Evolutionary conservation across 2,329 filamentous ascomycete species (phyloP), one percentile per base, ranked within the genome.

Genomic region (Volutella citrinella): DNA sequence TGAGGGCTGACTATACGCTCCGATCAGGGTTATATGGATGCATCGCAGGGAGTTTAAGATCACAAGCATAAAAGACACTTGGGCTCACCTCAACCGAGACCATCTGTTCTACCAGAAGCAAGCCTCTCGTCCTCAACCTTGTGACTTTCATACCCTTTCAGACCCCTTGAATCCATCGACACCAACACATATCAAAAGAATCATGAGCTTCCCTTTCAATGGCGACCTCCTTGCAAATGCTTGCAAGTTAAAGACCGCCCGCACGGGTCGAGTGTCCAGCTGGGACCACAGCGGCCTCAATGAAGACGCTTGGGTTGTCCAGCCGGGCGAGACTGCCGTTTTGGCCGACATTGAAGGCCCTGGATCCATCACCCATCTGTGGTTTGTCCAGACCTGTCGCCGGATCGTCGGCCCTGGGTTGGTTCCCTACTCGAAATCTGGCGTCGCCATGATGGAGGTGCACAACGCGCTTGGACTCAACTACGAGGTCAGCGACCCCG

Each of bases 381-480:
- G 53, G 53, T 56, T 56, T 30, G 57, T 59, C 15, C 57, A 59
- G 36, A 57, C 57, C 16, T 60, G 57, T 36, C 55, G 57, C 27
- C 50, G 50, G 19, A 57, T 60, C 25, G 34, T 60, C 7, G 57
- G 57, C 12, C 57, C 56, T 3, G 55, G 56, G 3, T 42, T 59
- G 20, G 56, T 58, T 17, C 55, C 55, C 3, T 60, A 60, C 43
- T 49, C 52, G 27, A 58, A 59, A 35, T 57, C 55, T 9, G 57
- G 57, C 2, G 55, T 58, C 3, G 55, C 54, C n/a, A 60, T 60
- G 57, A 51, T 56, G 43, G 57, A 60, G 38, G 45, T 58, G 17
- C 47, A 57, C 23, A 57, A 57, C 32, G 55, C 51, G 5, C 45
- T 54, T 5, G 56, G 56, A 12, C 47, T 57, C 13, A 60, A 49